These are phyloP conservation scores for Didymella sp. DNA, from an alignment of 2,329 filamentous ascomycete genomes.

Conservation along the genomic window DNA sequence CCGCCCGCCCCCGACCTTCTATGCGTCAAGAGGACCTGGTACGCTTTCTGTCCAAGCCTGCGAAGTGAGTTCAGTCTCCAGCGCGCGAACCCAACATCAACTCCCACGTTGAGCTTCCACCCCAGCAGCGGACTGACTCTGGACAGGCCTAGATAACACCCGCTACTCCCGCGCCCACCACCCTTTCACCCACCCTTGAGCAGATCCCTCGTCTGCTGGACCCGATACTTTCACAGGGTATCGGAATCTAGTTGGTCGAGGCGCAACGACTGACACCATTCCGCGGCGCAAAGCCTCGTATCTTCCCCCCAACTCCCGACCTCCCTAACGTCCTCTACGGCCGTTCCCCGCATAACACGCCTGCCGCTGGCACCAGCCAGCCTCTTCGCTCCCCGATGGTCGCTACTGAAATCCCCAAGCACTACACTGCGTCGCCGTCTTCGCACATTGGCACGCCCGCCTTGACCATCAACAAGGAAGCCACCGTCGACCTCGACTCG, in stretches of 20 bases:
- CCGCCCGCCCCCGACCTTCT: slow-evolving; percentile 56
- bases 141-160: slow-evolving; percentile 72
- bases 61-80: slow-evolving; percentile 71
- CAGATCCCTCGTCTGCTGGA: slow-evolving; percentile 78
- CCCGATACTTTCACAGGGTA: slow-evolving; percentile 84
- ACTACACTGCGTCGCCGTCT: slow-evolving; percentile 83
- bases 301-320: slow-evolving; percentile 81
- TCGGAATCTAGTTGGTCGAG: slow-evolving; percentile 79
- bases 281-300: slow-evolving; percentile 81
- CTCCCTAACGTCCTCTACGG: slow-evolving; percentile 85
- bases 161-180: slow-evolving; percentile 50
- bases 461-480: slow-evolving; percentile 95
- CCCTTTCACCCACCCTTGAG: slow-evolving; percentile 47
- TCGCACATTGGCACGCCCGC: slow-evolving; percentile 80
- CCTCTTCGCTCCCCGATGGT: slow-evolving; percentile 83
- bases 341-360: slow-evolving; percentile 59
- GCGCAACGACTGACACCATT: slow-evolving; percentile 78
- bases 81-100: slow-evolving; percentile 6
- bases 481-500: slow-evolving; percentile 90
- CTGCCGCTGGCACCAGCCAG: slow-evolving; percentile 90
- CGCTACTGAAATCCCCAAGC: slow-evolving; percentile 76
- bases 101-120: not conserved
- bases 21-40: slow-evolving; percentile 93
- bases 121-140: slow-evolving; percentile 21
- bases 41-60: slow-evolving; percentile 91